Conservation (phyloP, 1,284 basidiomycete species). For the Bondarzewia mesenterica region DNA sequence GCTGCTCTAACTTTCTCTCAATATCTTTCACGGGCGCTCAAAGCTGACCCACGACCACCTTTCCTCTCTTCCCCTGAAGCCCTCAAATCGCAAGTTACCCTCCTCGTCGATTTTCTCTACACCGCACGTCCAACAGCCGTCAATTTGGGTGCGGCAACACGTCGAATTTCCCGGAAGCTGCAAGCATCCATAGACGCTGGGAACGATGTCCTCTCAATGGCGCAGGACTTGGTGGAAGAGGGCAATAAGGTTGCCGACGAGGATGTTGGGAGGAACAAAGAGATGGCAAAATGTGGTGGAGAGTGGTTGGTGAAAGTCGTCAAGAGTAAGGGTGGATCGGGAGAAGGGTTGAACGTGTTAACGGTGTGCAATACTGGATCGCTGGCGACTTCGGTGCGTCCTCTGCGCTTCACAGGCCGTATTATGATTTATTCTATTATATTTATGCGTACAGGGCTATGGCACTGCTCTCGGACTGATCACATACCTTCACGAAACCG, state of each 20-base stretch:
- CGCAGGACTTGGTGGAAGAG: constrained; percentile 53
- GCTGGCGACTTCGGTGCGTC: constrained; percentile 78
- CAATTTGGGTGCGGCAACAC: constrained; percentile 80
- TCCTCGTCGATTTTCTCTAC: constrained; percentile 64
- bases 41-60: constrained; percentile 33
- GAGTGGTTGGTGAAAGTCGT: constrained; percentile 71
- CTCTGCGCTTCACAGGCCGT: neutral
- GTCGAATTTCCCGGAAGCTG: constrained; percentile 53
- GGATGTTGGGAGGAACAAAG: constrained; percentile 76
- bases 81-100: constrained; percentile 44
- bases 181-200: constrained; percentile 28
- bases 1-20: constrained; percentile 75
- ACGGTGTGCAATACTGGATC: constrained; percentile 97
- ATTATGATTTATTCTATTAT: constrained; percentile 9
- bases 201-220: constrained; percentile 40
- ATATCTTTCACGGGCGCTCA: constrained; percentile 42
- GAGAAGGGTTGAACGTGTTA: constrained; percentile 63
- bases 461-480: constrained; percentile 92
- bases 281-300: constrained; percentile 77
- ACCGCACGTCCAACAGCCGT: constrained; percentile 91
- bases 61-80: constrained; percentile 40
- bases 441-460: constrained; percentile 56
- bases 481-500: constrained; percentile 75
- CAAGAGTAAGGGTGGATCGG: constrained; percentile 36
- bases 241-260: constrained; percentile 67